Percentiles rank a stretch among this genome's conserved stretches.
phyloP scores from a whole-genome alignment of 169 alveolate genomes.

The Cryptosporidium viatorum region DNA sequence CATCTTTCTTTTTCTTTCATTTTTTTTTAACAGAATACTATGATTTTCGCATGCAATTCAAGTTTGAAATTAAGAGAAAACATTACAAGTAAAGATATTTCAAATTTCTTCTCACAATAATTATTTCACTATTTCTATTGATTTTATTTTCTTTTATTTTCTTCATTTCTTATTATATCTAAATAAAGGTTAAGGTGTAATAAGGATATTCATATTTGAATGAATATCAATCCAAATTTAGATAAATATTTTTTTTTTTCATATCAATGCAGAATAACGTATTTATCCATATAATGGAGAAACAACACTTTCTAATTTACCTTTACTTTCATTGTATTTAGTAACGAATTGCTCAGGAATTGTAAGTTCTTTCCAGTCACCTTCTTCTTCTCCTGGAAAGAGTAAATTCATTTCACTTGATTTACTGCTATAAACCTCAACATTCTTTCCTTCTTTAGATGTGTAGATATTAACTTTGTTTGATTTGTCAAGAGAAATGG shows the following conservation, averaged over 20 bases:
- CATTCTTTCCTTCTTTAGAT: slow-evolving; percentile 42
- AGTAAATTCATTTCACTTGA: slow-evolving; percentile 77
- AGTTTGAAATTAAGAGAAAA: not conserved
- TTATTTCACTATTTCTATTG: not conserved
- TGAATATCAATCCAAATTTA: not conserved
- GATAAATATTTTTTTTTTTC: not conserved
- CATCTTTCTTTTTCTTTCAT: too few species aligned
- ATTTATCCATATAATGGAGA: slow-evolving; percentile 65
- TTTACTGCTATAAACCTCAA: slow-evolving; percentile 73
- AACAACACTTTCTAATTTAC: slow-evolving; percentile 51
- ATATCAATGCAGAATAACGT: not conserved
- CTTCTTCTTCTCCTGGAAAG: slow-evolving; percentile 76
- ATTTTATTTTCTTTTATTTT: too few species aligned
- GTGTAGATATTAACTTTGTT: slow-evolving; percentile 70
- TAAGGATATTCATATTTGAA: not conserved
- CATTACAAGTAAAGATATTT: not conserved
- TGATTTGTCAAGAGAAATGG: slow-evolving; percentile 72
- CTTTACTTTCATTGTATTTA: slow-evolving; percentile 38
- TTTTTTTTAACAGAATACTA: too few species aligned
- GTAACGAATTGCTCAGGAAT: slow-evolving; percentile 78
- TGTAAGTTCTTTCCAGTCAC: slow-evolving; percentile 77
- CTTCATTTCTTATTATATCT: not conserved
- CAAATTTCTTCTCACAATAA: not conserved
- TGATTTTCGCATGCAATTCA: too few species aligned
- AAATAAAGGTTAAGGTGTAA: too few species aligned